Conservation (phyloP, 495 filamentous ascomycete genomes). For the Neurospora sp. region DNA sequence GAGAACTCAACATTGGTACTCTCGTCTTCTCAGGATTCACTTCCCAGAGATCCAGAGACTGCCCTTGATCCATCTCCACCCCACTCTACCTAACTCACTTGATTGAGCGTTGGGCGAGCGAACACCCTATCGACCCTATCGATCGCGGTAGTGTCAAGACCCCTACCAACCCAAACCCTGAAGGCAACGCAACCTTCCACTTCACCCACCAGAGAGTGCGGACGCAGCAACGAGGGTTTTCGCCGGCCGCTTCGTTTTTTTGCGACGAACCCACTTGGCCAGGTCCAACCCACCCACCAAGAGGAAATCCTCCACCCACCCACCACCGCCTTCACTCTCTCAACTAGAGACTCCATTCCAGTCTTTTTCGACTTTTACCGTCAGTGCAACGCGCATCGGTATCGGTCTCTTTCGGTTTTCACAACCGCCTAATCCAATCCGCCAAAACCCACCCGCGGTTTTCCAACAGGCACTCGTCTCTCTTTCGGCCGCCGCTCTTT, state of each 20-base stretch:
- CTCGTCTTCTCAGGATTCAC: slow-evolving; percentile 20
- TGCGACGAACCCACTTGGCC: slow-evolving; percentile 14
- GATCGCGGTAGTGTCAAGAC: background rate
- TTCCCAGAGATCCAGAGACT: slow-evolving; percentile 24
- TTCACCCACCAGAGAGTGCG: background rate
- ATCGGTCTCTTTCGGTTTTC: slow-evolving; percentile 2
- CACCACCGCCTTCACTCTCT: slow-evolving; percentile 15
- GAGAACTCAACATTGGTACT: slow-evolving; percentile 12
- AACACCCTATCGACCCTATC: background rate
- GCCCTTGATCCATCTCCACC: slow-evolving; percentile 25
- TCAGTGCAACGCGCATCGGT: background rate
- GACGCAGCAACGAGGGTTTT: slow-evolving; percentile 1
- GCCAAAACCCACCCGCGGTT: slow-evolving; percentile 2
- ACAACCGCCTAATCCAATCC: slow-evolving; percentile 7
- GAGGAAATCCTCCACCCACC: slow-evolving; percentile 1
- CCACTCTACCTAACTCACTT: slow-evolving; percentile 10
- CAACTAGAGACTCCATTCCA: slow-evolving; percentile 11
- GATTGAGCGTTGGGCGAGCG: background rate
- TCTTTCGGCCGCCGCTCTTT: slow-evolving; percentile 12
- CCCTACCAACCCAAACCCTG: background rate
- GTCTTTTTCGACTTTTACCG: background rate
- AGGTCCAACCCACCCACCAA: background rate
- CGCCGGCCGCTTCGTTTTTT: slow-evolving; percentile 14
- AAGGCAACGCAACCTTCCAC: background rate
- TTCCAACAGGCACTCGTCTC: slow-evolving; percentile 8